Evolutionary conservation across 2,329 filamentous ascomycete genomes (phyloP), one percentile per base, ranked within the genome.

Genomic region (Hymenoscyphus scutula): DNA sequence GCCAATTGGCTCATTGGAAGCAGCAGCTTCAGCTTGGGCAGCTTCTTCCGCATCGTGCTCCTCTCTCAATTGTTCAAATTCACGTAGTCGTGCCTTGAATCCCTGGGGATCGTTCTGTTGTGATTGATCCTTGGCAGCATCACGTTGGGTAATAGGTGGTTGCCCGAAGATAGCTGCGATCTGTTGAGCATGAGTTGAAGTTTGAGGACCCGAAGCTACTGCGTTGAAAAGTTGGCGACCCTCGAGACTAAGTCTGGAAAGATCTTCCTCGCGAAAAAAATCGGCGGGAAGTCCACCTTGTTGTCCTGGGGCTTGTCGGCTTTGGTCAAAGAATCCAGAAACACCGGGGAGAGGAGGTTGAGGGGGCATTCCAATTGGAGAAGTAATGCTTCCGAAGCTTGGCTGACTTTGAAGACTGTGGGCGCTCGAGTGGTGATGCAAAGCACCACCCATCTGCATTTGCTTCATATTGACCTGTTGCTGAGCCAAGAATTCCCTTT

Each of bases 381-480:
- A 96, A 2, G 91, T 88, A 68, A 99, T 96, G 77, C 90, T 97
- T 19, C 94, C 92, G 74, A 95, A 97, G 77, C 94, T 98, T 25
- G 94, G 94, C 76, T 99, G 95, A 74, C 92, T 97, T 73, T 99
- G 95, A 63, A 99, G 83, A 73, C 94, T 98, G 70, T 98, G 94
- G 8, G 92, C 91, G 73, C 94, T 98, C 0, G 92, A 93, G 73
- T 98, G 93, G 73, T 98, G 95, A 71, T 98, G 92, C 8, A 98
- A 82, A 63, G 84, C 79, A 72, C 82, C 79, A 54, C 80, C 80
- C 70, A 89, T 82, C 61, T 88, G 88, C 74, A 91, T 89, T 74
- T 93, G 84, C 67, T 87, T 86, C 75, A 86, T 89, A 58, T 87
- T 82, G 63, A 92, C 87, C 72, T 96, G 92, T 73, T 96, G 92